Conservation (phyloP, 257 asterid genomes). For the Mentha longifolia region DNA sequence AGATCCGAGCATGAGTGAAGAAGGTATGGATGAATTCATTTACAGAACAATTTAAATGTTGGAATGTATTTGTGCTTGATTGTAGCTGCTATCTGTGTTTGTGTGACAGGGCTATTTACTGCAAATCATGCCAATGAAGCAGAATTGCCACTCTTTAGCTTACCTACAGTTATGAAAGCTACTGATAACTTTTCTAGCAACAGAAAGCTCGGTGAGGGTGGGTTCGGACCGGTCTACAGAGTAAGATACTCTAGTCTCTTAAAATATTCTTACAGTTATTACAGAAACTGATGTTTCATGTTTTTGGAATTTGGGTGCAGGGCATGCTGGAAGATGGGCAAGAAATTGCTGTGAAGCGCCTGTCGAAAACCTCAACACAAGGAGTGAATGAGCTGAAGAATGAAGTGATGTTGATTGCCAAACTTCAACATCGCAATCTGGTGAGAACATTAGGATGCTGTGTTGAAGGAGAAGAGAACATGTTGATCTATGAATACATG, state of each 20-base stretch:
- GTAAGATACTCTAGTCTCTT: constrained; percentile 7
- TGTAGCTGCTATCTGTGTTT: not conserved
- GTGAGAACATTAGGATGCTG: constrained; percentile 23
- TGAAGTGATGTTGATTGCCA: constrained; percentile 29
- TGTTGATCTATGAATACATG: constrained; percentile 32
- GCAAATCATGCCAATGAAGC: not conserved
- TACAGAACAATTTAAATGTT: no score
- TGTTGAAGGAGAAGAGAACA: constrained; percentile 21
- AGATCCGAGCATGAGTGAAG: not conserved
- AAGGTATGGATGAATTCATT: not conserved
- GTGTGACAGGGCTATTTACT: not conserved
- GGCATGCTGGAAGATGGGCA: not conserved
- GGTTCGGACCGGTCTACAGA: constrained; percentile 30
- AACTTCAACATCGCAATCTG: constrained; percentile 31
- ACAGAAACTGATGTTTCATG: not conserved
- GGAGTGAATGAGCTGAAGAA: constrained; percentile 28
- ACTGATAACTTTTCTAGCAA: constrained; percentile 6
- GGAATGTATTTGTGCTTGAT: not conserved
- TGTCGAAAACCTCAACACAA: constrained; percentile 18
- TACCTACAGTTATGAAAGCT: constrained; percentile 18
- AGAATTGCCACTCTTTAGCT: constrained; percentile 17
- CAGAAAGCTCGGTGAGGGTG: constrained; percentile 30
- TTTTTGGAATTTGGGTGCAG: not conserved
- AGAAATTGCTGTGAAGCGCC: constrained; percentile 30
- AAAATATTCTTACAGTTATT: no score